Conservation (phyloP, 352 stramenopile species). For the Hyaloperonospora brassicae region DNA sequence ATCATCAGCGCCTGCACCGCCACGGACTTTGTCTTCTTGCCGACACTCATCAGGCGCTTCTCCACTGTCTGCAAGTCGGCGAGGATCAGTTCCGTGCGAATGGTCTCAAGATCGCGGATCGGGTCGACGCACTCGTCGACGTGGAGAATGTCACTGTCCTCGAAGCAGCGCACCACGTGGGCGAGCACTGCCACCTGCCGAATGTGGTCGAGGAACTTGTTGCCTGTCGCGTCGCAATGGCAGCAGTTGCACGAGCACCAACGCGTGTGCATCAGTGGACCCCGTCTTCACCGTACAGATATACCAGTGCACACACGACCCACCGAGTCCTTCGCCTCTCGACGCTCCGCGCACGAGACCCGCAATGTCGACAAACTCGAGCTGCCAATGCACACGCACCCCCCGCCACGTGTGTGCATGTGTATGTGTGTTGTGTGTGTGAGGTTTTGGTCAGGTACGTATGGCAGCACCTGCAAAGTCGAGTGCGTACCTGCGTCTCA, state of each 20-base stretch:
- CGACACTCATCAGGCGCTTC: constrained; percentile 49
- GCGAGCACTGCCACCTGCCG: constrained; percentile 74
- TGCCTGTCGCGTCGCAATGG: too few species aligned
- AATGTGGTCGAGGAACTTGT: constrained; percentile 86
- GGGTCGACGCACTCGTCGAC: constrained; percentile 94
- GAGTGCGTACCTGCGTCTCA: constrained; percentile 60
- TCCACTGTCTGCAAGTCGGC: constrained; percentile 79
- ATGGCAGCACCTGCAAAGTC: too few species aligned
- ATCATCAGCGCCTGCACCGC: neutral
- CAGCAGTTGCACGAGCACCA: too few species aligned
- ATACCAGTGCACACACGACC: constrained; percentile 4
- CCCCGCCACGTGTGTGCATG: too few species aligned
- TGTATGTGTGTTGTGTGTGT: too few species aligned
- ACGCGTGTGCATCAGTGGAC: too few species aligned
- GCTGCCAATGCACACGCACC: constrained; percentile 24
- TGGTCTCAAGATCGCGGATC: constrained; percentile 95
- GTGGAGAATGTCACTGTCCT: constrained; percentile 97
- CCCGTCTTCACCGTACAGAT: too few species aligned
- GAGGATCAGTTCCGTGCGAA: constrained; percentile 95
- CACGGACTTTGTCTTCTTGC: constrained; percentile 71
- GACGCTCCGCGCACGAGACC: constrained; percentile 76
- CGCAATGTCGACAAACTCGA: constrained; percentile 85
- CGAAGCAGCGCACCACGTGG: constrained; percentile 95
- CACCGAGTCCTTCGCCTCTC: constrained; percentile 68
- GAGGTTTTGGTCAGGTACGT: too few species aligned